phyloP scores from a whole-genome alignment of 1,139 yeast species.

The Yamadazyma kanchanaburiensis region DNA sequence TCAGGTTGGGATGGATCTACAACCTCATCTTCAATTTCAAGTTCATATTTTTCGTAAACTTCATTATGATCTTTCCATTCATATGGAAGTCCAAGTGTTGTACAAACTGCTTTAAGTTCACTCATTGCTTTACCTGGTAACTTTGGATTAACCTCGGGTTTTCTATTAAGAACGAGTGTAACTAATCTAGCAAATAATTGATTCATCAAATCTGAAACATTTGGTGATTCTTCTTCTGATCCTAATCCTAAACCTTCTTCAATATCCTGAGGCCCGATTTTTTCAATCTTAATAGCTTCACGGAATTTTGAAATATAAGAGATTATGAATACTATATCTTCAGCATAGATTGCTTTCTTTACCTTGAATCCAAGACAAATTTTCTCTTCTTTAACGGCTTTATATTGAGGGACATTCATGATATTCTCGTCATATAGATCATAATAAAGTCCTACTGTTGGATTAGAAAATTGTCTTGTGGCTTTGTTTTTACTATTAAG shows the following conservation, averaged over 20 bases:
- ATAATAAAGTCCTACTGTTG: slow-evolving; percentile 33
- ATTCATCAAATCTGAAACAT: slow-evolving; percentile 33
- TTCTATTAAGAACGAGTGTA: slow-evolving; percentile 39
- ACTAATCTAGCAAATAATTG: slow-evolving; percentile 32
- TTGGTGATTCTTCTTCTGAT: slow-evolving; percentile 9
- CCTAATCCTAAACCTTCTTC: slow-evolving; percentile 46
- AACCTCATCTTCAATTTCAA: slow-evolving; percentile 12
- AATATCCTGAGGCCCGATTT: slow-evolving; percentile 44
- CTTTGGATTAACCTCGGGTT: slow-evolving; percentile 25
- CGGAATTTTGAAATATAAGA: slow-evolving; percentile 44
- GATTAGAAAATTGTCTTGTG: slow-evolving; percentile 40
- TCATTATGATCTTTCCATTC: slow-evolving; percentile 40
- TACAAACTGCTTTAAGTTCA: slow-evolving; percentile 36
- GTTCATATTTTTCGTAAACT: slow-evolving; percentile 7
- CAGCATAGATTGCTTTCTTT: slow-evolving; percentile 36
- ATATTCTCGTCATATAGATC: slow-evolving; percentile 39
- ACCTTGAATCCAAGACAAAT: slow-evolving; percentile 31
- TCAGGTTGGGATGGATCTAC: slow-evolving; percentile 24
- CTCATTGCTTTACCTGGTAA: slow-evolving; percentile 27
- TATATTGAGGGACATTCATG: slow-evolving; percentile 17
- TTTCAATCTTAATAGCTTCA: slow-evolving; percentile 25
- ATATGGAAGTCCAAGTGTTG: slow-evolving; percentile 37
- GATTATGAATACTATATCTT: slow-evolving; percentile 40
- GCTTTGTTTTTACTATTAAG: slow-evolving; percentile 25
- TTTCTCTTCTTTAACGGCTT: slow-evolving; percentile 16